Percentiles rank a stretch among this genome's conserved stretches.
Evolutionary conservation across 2,329 filamentous ascomycete genomes (phyloP).

Genomic region (Lojkania enalia): DNA sequence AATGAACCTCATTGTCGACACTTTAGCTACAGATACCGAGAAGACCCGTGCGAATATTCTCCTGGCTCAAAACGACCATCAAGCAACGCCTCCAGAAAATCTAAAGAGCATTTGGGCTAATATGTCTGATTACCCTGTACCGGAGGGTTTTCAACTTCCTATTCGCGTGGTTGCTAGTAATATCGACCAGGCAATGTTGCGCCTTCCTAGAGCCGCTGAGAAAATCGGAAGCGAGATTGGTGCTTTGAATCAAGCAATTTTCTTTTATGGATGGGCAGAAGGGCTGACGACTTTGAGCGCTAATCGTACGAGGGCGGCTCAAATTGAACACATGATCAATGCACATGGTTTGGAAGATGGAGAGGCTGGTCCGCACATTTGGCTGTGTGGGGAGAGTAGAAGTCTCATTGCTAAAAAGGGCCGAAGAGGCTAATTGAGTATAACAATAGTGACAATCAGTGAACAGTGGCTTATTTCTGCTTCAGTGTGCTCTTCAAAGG

Average conservation of each 20-base stretch:
- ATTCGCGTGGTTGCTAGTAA: constrained; percentile 58
- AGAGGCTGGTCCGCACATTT: constrained; percentile 63
- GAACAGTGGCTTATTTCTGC: no score
- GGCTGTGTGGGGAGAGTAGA: constrained; percentile 66
- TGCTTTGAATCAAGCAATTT: constrained; percentile 67
- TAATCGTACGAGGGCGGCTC: constrained; percentile 68
- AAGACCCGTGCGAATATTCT: constrained; percentile 63
- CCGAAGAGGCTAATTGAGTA: constrained; percentile 23
- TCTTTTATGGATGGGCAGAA: constrained; percentile 66
- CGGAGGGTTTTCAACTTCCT: constrained; percentile 61
- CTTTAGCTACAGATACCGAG: constrained; percentile 44
- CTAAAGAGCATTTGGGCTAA: constrained; percentile 30
- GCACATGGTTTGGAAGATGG: constrained; percentile 54
- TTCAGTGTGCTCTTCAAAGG: no score
- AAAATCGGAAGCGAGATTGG: not conserved
- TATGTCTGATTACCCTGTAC: constrained; percentile 60
- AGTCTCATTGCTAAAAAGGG: constrained; percentile 65
- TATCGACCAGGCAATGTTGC: constrained; percentile 48
- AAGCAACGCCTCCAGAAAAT: constrained; percentile 13
- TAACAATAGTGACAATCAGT: no score
- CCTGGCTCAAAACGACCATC: constrained; percentile 50
- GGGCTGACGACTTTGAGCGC: constrained; percentile 69
- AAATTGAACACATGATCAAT: constrained; percentile 64
- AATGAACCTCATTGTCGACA: constrained; percentile 55
- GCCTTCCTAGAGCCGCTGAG: constrained; percentile 41